Percentiles rank a stretch among this genome's conserved stretches.
These are phyloP conservation scores for Ophiostoma ulmi DNA, from an alignment of 2,329 filamentous ascomycete genomes.

Conservation along the genomic window DNA sequence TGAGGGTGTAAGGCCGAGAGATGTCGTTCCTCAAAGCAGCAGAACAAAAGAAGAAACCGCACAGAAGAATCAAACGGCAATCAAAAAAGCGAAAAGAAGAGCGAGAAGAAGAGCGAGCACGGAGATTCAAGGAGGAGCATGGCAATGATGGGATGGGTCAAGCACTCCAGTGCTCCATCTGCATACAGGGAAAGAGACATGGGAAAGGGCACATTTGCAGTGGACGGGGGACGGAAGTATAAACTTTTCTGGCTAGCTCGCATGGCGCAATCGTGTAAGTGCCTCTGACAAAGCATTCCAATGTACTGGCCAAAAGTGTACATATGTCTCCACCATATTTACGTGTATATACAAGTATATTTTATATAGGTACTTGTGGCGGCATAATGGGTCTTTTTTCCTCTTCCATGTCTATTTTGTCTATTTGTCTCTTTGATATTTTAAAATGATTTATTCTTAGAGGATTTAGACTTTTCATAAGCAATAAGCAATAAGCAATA, in stretches of 20 bases:
- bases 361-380: not conserved
- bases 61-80: not conserved
- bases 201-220: conserved; percentile 16
- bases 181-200: not conserved
- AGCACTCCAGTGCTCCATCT: conserved; percentile 1
- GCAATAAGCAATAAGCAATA: too few species aligned
- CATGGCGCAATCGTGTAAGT: conserved; percentile 29
- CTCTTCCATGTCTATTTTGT: conserved; percentile 8
- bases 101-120: not conserved
- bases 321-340: not conserved
- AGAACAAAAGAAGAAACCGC: not conserved
- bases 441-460: not conserved
- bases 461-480: not conserved
- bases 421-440: conserved; percentile 3
- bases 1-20: not conserved
- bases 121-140: not conserved
- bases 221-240: conserved; percentile 18
- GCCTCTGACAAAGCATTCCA: conserved; percentile 18
- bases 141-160: conserved; percentile 1
- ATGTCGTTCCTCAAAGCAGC: not conserved
- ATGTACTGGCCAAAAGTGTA: not conserved
- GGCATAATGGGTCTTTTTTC: conserved; percentile 7
- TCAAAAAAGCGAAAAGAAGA: not conserved
- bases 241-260: conserved; percentile 26
- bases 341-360: not conserved